Evolutionary conservation across 2,329 filamentous ascomycete species (phyloP).

Genomic region (Xylariaceae sp.): DNA sequence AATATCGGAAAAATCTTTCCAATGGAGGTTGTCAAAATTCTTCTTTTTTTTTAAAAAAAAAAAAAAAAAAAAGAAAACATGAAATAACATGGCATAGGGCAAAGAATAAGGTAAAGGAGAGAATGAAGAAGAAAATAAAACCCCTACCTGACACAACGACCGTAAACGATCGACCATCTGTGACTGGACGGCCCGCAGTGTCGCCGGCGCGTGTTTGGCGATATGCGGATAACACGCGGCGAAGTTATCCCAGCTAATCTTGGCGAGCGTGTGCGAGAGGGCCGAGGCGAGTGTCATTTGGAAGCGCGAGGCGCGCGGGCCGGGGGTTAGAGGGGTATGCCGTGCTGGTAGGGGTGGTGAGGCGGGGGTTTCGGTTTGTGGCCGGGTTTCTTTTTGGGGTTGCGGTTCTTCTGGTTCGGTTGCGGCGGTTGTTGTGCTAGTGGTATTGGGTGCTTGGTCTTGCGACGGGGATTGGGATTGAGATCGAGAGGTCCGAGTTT

Average conservation of each 20-base stretch:
- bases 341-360: conserved; percentile 34
- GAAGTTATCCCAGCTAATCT: conserved; percentile 53
- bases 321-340: conserved; percentile 43
- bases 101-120: not conserved
- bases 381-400: not conserved
- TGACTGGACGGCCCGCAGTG: conserved; percentile 49
- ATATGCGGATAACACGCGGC: conserved; percentile 57
- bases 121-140: not conserved
- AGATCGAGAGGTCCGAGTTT: not conserved
- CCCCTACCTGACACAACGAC: conserved; percentile 45
- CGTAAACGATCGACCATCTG: conserved; percentile 53
- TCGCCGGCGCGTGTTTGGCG: conserved; percentile 43
- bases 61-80: no score
- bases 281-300: conserved; percentile 48
- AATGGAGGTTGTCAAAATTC: no score
- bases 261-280: conserved; percentile 48
- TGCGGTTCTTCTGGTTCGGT: not conserved
- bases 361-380: conserved; percentile 6
- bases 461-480: not conserved
- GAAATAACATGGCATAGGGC: no score
- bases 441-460: not conserved
- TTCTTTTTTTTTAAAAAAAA: no score
- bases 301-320: conserved; percentile 52
- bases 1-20: no score
- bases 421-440: not conserved